phyloP scores from a whole-genome alignment of 176 grass and related monocot genomes.

The Oryza glumipatula region DNA sequence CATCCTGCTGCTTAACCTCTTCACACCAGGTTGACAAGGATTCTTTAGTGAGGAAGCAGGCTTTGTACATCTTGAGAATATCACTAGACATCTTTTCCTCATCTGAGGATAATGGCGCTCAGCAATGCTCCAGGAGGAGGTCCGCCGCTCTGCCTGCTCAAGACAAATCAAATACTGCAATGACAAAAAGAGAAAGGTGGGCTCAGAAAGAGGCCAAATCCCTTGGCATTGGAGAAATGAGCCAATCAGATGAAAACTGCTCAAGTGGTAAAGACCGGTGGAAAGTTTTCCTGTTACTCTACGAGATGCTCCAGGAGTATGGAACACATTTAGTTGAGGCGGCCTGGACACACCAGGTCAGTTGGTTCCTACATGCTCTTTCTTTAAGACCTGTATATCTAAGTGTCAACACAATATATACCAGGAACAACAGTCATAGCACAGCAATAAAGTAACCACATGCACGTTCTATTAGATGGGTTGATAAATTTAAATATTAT shows the following conservation, averaged over 20 bases:
- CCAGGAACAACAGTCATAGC: not conserved
- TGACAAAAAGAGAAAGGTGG: constrained; percentile 87
- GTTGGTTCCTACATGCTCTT: constrained; percentile 40
- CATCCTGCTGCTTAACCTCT: not conserved
- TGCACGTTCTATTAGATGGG: constrained; percentile 17
- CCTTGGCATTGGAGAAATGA: constrained; percentile 65
- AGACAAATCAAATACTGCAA: constrained; percentile 24
- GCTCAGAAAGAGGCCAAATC: constrained; percentile 81
- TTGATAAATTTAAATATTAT: constrained; percentile 29
- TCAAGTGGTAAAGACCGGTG: constrained; percentile 67
- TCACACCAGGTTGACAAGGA: constrained; percentile 82
- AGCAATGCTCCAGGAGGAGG: constrained; percentile 46
- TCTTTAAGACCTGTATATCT: not conserved
- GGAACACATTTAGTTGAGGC: constrained; percentile 95
- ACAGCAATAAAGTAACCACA: constrained; percentile 4
- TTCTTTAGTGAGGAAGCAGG: constrained; percentile 80
- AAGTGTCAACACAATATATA: not conserved
- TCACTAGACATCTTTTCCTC: constrained; percentile 60
- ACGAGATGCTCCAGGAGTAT: constrained; percentile 97
- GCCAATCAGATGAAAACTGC: constrained; percentile 48
- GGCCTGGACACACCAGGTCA: constrained; percentile 93
- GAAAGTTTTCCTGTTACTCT: constrained; percentile 86
- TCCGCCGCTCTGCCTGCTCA: constrained; percentile 33
- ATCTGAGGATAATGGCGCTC: constrained; percentile 33
- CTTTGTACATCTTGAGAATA: constrained; percentile 77